Conservation (phyloP, 2,329 filamentous ascomycete genomes). For the Colletotrichum lindemuthianum region DNA sequence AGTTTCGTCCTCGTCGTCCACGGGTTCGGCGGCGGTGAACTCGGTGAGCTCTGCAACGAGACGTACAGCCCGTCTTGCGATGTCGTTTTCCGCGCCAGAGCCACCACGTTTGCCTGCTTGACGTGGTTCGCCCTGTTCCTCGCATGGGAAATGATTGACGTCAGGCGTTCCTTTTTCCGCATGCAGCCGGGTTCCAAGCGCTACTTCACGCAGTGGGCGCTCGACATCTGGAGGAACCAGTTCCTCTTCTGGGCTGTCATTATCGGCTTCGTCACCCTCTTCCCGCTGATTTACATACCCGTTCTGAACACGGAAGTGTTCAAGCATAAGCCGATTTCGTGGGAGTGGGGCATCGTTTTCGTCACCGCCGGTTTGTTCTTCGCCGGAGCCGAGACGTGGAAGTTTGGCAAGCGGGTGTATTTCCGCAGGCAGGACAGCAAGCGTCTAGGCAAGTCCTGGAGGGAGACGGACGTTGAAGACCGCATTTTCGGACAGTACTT, state of each 20-base stretch:
- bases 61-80: conserved; percentile 59
- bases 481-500: conserved; percentile 26
- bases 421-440: conserved; percentile 27
- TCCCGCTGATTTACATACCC: conserved; percentile 57
- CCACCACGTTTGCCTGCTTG: conserved; percentile 72
- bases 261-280: conserved; percentile 46
- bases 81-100: conserved; percentile 69
- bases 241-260: conserved; percentile 60
- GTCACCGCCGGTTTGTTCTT: conserved; percentile 59
- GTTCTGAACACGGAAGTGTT: conserved; percentile 61
- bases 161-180: conserved; percentile 72
- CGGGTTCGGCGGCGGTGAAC: conserved; percentile 57
- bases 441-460: conserved; percentile 17
- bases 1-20: conserved; percentile 21
- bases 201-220: conserved; percentile 67
- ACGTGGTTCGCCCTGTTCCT: conserved; percentile 75
- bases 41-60: conserved; percentile 65
- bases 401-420: conserved; percentile 55
- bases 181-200: conserved; percentile 67
- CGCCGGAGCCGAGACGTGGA: conserved; percentile 60
- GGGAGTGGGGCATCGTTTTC: conserved; percentile 62
- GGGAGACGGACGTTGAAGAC: conserved; percentile 29
- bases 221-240: conserved; percentile 63
- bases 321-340: conserved; percentile 53
- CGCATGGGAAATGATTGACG: conserved; percentile 74